Conservation (phyloP, 352 stramenopile genomes). For the Phytophthora litchii region DNA sequence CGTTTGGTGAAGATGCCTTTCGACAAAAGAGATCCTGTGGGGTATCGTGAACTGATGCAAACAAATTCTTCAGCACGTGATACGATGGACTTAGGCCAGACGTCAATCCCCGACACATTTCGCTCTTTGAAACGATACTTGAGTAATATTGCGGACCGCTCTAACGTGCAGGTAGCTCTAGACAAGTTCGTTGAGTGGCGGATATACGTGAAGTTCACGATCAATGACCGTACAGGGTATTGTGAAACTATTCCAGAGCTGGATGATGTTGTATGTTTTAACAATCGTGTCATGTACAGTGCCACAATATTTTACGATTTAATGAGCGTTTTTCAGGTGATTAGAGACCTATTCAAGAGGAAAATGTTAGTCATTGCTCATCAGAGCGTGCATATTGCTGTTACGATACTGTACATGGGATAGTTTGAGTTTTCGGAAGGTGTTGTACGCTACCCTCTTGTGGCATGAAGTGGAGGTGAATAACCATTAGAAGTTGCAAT, state of each 20-base stretch:
- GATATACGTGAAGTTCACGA: not conserved
- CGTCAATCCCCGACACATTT: slow-evolving; percentile 12
- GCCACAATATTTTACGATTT: slow-evolving; percentile 12
- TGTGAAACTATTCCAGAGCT: slow-evolving; percentile 7
- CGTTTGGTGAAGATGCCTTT: slow-evolving; percentile 24
- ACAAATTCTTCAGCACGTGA: slow-evolving; percentile 17
- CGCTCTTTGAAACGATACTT: not conserved
- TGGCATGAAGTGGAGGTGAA: not conserved
- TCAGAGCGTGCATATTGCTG: slow-evolving; percentile 2
- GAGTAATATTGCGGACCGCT: too few relatives aligned
- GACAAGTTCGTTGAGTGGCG: too few relatives aligned
- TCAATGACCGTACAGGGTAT: slow-evolving; percentile 7
- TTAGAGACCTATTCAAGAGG: not conserved
- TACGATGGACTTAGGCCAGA: slow-evolving; percentile 16
- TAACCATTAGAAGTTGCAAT: not conserved
- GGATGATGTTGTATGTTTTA: slow-evolving; percentile 18
- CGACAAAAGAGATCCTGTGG: slow-evolving; percentile 7
- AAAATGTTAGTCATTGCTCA: slow-evolving; percentile 5
- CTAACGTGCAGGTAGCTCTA: too few relatives aligned
- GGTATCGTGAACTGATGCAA: slow-evolving; percentile 17
- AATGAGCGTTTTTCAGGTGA: slow-evolving; percentile 6
- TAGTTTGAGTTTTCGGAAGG: slow-evolving; percentile 21
- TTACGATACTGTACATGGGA: slow-evolving; percentile 2
- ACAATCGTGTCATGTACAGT: slow-evolving; percentile 11
- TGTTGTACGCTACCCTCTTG: not conserved